Percentiles rank a stretch among this genome's conserved stretches.
Evolutionary conservation across 2,329 filamentous ascomycete species (phyloP).

Genomic region (Trichoderma endophyticum): DNA sequence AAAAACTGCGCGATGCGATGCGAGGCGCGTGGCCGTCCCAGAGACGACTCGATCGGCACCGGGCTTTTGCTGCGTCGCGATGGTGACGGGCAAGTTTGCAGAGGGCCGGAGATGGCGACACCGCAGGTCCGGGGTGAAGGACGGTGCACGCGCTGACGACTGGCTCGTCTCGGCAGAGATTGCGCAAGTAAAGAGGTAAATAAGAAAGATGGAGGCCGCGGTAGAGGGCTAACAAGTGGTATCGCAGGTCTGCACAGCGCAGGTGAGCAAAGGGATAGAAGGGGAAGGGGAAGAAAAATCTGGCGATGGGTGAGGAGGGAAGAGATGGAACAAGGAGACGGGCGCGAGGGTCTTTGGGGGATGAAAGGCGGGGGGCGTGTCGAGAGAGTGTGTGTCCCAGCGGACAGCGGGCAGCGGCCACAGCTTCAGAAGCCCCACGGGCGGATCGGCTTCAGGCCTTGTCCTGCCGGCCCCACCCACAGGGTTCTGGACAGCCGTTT

Average conservation of each 20-base stretch:
- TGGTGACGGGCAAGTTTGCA: conserved; percentile 1
- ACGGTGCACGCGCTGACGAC: conserved; percentile 17
- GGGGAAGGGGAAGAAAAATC: neutral
- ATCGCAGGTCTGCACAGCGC: neutral
- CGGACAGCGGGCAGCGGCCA: conserved; percentile 19
- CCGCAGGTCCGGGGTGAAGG: conserved; percentile 18
- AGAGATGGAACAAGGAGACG: conserved; percentile 18
- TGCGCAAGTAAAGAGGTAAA: neutral
- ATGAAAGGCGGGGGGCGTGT: conserved; percentile 18
- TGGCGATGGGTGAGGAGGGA: conserved; percentile 13
- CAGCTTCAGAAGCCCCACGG: conserved; percentile 21
- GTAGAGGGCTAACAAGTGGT: neutral
- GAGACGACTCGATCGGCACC: neutral
- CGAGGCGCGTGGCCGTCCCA: neutral
- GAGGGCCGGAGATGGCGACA: conserved; percentile 22
- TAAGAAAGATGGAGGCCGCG: neutral
- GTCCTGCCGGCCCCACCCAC: conserved; percentile 22
- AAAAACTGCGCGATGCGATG: neutral
- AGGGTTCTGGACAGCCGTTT: conserved; percentile 16
- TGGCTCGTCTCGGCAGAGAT: neutral
- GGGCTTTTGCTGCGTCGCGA: neutral
- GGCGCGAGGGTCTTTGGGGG: conserved; percentile 14
- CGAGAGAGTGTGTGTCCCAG: conserved; percentile 9
- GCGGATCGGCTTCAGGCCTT: conserved; percentile 23
- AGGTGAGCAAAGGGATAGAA: neutral